Base-by-base conservation (phyloP, 192 early-diverging fungal species). In the Dissophora globulifera region DNA sequence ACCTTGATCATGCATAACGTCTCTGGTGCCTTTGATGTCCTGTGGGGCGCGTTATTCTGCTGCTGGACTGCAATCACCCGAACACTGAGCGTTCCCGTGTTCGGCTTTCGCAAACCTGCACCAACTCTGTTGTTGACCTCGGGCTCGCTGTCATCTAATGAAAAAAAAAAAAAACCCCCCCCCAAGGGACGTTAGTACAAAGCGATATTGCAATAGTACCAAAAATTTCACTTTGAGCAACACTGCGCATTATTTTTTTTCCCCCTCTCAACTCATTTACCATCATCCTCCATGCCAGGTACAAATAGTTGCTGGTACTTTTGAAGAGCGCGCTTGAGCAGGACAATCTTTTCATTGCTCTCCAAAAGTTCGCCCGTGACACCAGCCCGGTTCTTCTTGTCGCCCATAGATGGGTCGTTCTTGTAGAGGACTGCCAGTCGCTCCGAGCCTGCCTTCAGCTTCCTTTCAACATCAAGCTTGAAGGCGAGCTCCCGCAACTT, bases 391-490 rank as follows among this genome's bases (percentile, higher is more conserved):
- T 81, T 70, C 47, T 84, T 86, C 66, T 87, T 90, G 52, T 82
- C 81, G 11, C 79, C 80, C 50, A 72, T 61, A 16, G 82, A 76
- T 17, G 84, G 83, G 46, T 87, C 80, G 46, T 78, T 72, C 62
- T 83, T 83, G 31, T 83, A 79, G 6, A 65, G 48, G 7, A 82
- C 81, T 35, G 83, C 86, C 64, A 96, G 88, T 45, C 87, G 82
- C 66, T 94, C 87, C 12, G 90, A 92, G 29, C 93, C 95, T 29
- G 87, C 91, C 63, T 90, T 85, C n/a, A 99, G 89, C 80, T 96
- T 96, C 67, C 86, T 90, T 83, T 99, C 98, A 20, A 98, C 91
- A 53, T 96, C 93, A 16, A 98, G 88, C 81, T 98, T 97, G 69
- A 88, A 91, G 33, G 90, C 89, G 30, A 96, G 85, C 79, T 97